Conservation (phyloP, 306 rosid species). For the Cercis canadensis region DNA sequence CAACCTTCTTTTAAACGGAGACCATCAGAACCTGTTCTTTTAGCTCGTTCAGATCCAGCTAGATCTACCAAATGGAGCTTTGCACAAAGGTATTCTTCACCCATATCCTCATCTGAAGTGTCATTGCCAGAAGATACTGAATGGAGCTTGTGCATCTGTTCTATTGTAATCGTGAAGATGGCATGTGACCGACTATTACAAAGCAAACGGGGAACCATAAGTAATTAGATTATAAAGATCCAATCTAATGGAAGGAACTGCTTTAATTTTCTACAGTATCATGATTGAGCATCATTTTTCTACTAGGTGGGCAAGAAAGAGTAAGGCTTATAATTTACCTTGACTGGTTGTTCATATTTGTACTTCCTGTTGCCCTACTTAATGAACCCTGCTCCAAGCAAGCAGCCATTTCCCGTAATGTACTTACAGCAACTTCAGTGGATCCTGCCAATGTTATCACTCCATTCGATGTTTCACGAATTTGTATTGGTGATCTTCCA, state of each 20-base stretch:
- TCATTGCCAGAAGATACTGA: constrained; percentile 61
- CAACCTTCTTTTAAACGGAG: constrained; percentile 81
- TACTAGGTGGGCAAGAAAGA: constrained; percentile 28
- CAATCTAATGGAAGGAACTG: constrained; percentile 22
- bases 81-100: constrained; percentile 84
- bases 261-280: constrained; percentile 19
- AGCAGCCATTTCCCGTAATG: constrained; percentile 74
- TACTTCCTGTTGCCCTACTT: constrained; percentile 83
- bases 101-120: constrained; percentile 74
- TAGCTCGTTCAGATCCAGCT: constrained; percentile 92
- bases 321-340: constrained; percentile 52
- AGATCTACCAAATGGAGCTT: constrained; percentile 91
- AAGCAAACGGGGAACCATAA: constrained; percentile 38
- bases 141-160: constrained; percentile 77
- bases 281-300: constrained; percentile 4
- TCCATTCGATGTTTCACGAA: constrained; percentile 83
- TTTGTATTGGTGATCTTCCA: constrained; percentile 67
- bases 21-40: constrained; percentile 83
- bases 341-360: constrained; percentile 90
- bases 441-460: constrained; percentile 76
- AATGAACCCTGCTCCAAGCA: constrained; percentile 83
- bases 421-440: constrained; percentile 71
- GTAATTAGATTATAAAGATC: constrained; percentile 40
- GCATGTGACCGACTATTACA: constrained; percentile 85
- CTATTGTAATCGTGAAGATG: constrained; percentile 86